phyloP scores from a whole-genome alignment of 257 asterid species.

The Apocynum venetum region DNA sequence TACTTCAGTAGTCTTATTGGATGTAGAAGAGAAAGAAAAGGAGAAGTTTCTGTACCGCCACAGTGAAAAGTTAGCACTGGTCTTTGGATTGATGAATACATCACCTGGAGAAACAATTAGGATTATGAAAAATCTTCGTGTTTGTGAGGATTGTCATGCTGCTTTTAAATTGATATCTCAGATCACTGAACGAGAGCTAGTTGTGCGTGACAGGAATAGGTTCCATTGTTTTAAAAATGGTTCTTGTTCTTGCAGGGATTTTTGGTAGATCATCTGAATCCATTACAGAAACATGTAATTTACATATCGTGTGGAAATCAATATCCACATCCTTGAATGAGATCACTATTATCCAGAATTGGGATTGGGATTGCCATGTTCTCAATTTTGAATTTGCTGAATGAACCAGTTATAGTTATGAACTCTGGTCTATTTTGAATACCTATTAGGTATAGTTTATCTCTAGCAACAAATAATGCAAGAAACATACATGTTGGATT shows the following conservation, averaged over 20 bases:
- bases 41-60: constrained; percentile 45
- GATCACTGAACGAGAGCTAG: constrained; percentile 40
- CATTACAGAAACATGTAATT: neutral
- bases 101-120: constrained; percentile 45
- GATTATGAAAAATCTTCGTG: constrained; percentile 60
- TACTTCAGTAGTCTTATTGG: constrained; percentile 46
- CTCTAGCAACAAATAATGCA: neutral
- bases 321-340: neutral
- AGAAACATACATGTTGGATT: neutral
- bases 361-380: neutral
- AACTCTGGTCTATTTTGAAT: neutral
- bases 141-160: constrained; percentile 70
- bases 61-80: constrained; percentile 63
- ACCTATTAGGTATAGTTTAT: neutral
- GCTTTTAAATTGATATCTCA: constrained; percentile 60
- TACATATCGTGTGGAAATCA: neutral
- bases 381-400: neutral
- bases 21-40: constrained; percentile 49
- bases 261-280: constrained; percentile 33
- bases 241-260: constrained; percentile 56
- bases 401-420: neutral
- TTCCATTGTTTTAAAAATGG: constrained; percentile 62
- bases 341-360: neutral
- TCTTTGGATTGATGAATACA: constrained; percentile 46
- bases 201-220: constrained; percentile 54